Evolutionary conservation across 306 rosid genomes (phyloP), one percentile per base, ranked within the genome.

Genomic region (Delonix regia): DNA sequence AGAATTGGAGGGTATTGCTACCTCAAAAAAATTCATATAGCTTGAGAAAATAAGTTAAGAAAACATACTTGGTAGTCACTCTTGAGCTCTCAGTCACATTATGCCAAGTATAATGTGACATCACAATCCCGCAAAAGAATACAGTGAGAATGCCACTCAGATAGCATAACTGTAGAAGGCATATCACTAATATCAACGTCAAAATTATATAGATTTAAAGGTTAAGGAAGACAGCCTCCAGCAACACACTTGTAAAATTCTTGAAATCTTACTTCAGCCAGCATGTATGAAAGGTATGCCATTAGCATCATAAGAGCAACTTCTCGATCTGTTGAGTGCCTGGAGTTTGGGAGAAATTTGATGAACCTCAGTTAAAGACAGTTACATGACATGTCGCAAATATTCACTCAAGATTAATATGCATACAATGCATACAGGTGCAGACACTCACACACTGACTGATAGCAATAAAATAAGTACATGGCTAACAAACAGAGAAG

Each of bases 91-190:
- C 97, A 0, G 99, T 92, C 76, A 95, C 98, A 78, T 95, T 93
- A 79, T 95, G 98, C 98, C 98, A 95, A 11, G 98, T 91, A 89
- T 95, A 95, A 77, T 95, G 99, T n/a, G 99, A 95, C 99, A 95
- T 95, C 27, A 93, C 97, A 73, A 95, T 95, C 81, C 99, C 99
- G 76, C 98, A 95, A 80, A 95, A 95, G 96, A 95, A 95, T 51
- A 95, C 99, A 0, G 99, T 92, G 82, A 95, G 98, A 80, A 95
- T 83, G 85, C 98, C 98, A 85, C 99, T 95, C 78, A 95, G 78
- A 86, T 88, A 80, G 78, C 75, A 81, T 69, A 95, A 84, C 99
- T 95, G 93, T 90, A 90, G 61, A 76, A 77, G 22, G 25, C 39
- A 60, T 71, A 70, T 51, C 71, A 74, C 62, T 60, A 39, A 44